phyloP scores from a whole-genome alignment of 805 yeast genomes.

The Hanseniaspora lindneri region DNA sequence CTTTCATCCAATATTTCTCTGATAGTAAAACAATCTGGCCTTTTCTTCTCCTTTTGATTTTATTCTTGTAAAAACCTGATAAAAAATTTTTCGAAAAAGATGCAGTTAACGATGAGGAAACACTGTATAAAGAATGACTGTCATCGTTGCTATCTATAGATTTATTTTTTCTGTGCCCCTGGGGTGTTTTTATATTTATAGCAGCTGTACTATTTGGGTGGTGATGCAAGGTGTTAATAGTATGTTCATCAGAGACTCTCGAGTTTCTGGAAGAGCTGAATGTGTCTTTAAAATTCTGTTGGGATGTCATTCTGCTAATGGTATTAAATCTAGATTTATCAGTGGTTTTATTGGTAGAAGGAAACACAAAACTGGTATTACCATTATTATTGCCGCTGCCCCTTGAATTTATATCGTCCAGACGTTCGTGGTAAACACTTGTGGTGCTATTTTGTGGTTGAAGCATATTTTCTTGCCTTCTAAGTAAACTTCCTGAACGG shows the following conservation, averaged over 20 bases:
- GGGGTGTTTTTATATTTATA: not conserved
- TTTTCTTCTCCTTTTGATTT: slow-evolving; percentile 18
- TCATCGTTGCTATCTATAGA: slow-evolving; percentile 27
- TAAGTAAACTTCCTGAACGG: too few species aligned
- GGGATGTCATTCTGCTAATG: not conserved
- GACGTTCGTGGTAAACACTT: too few species aligned
- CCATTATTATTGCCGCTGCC: too few species aligned
- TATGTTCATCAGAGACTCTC: not conserved
- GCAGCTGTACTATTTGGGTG: not conserved
- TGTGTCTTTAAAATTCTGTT: not conserved
- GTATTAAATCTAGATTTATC: not conserved
- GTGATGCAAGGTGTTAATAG: not conserved
- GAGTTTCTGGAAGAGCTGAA: not conserved
- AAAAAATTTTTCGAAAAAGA: slow-evolving; percentile 34
- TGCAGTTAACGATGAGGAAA: slow-evolving; percentile 33
- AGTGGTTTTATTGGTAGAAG: not conserved
- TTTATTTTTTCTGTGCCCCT: slow-evolving; percentile 2
- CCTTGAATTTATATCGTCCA: too few species aligned
- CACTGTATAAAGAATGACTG: slow-evolving; percentile 29
- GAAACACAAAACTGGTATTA: not conserved
- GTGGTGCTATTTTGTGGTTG: too few species aligned
- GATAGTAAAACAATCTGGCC: slow-evolving; percentile 25
- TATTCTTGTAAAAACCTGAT: slow-evolving; percentile 31
- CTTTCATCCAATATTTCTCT: slow-evolving; percentile 91
- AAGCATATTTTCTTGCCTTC: not conserved